A percentile compares a stretch with the other conserved stretches of the same genome.
These are phyloP conservation scores for Fagopyrum homotropicum DNA, from an alignment of 148 eudicot genomes.

Conservation along the genomic window DNA sequence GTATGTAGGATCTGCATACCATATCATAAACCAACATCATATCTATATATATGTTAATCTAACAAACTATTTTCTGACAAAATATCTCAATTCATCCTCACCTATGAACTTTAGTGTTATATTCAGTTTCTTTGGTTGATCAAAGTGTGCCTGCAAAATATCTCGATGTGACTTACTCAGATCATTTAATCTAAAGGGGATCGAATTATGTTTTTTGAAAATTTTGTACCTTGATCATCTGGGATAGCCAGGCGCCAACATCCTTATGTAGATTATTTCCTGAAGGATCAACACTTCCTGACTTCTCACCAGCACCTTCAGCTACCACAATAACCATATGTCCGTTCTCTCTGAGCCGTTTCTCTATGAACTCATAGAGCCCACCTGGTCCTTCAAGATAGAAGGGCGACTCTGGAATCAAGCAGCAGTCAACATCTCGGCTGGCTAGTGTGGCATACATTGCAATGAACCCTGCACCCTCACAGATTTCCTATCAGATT, in stretches of 20 bases:
- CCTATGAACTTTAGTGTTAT: constrained; percentile 11
- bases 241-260: constrained; percentile 2
- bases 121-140: constrained; percentile 6
- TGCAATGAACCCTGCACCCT: constrained; percentile 20
- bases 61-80: not conserved
- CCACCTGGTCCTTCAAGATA: constrained; percentile 31
- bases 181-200: not conserved
- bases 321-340: constrained; percentile 36
- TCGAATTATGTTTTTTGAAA: not conserved
- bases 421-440: constrained; percentile 38
- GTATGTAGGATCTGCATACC: constrained; percentile 10
- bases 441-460: constrained; percentile 32
- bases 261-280: constrained; percentile 10
- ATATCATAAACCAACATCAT: not conserved
- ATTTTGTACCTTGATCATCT: constrained; percentile 9
- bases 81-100: not conserved
- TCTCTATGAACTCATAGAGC: constrained; percentile 26
- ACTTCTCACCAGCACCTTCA: constrained; percentile 30
- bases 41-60: not conserved
- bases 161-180: not conserved
- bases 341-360: constrained; percentile 26
- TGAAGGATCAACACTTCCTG: constrained; percentile 5
- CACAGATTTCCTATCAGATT: not conserved
- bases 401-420: constrained; percentile 35
- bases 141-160: constrained; percentile 10